These are phyloP conservation scores for Triticum monococcum DNA, from an alignment of 176 grass and related monocot genomes.

Conservation along the genomic window DNA sequence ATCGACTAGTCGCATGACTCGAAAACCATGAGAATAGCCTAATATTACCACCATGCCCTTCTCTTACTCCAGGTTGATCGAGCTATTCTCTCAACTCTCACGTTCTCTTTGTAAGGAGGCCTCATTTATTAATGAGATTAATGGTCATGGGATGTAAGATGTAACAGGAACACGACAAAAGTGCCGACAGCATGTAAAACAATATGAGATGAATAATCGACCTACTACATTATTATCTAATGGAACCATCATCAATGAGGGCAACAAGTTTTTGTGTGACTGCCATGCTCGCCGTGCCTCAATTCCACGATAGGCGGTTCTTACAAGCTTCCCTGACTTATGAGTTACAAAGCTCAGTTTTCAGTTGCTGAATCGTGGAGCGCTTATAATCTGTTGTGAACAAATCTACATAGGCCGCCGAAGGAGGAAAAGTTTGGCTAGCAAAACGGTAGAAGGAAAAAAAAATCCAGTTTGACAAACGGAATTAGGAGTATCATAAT, in stretches of 20 bases:
- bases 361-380: not conserved
- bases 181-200: not conserved
- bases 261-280: not conserved
- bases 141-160: not conserved
- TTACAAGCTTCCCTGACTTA: constrained; percentile 11
- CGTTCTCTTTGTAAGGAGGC: not conserved
- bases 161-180: not conserved
- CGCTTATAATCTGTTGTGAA: not conserved
- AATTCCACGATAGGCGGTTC: not conserved
- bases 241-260: constrained; percentile 27
- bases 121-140: not conserved
- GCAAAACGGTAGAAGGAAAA: not conserved
- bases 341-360: not conserved
- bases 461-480: not conserved
- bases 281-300: not conserved
- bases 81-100: not conserved
- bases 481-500: not conserved
- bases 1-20: too few species aligned
- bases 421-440: not conserved
- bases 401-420: not conserved
- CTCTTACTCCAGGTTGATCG: not conserved
- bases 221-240: not conserved
- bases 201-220: not conserved
- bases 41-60: not conserved
- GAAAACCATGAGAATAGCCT: not conserved